Evolutionary conservation across 768 basidiomycete species (phyloP).

Genomic region (Auricularia heimuer): DNA sequence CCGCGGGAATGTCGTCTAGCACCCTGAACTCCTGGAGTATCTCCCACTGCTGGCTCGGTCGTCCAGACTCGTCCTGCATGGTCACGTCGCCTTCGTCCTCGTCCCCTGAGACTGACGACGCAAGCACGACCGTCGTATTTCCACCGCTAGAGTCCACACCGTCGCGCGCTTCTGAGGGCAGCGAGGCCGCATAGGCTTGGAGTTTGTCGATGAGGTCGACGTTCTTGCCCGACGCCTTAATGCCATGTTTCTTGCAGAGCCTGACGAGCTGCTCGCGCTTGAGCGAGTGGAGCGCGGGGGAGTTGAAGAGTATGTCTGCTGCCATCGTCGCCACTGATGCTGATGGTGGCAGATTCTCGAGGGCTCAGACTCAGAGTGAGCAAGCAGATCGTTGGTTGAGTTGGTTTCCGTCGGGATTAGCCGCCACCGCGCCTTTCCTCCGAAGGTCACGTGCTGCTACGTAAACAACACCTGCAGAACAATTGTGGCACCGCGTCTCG

Average conservation of each 20-base stretch:
- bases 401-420: not conserved
- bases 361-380: not conserved
- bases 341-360: not conserved
- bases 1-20: constrained; percentile 8
- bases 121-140: no score
- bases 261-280: constrained; percentile 79
- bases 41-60: constrained; percentile 67
- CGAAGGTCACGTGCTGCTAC: not conserved
- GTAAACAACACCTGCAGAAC: not conserved
- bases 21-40: constrained; percentile 72
- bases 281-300: constrained; percentile 71
- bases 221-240: constrained; percentile 78
- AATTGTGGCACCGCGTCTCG: not conserved
- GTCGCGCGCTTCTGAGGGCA: constrained; percentile 47
- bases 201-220: constrained; percentile 60
- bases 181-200: constrained; percentile 53
- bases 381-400: not conserved
- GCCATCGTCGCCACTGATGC: not conserved
- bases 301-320: constrained; percentile 64
- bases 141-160: not conserved
- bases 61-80: constrained; percentile 12
- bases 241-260: constrained; percentile 71
- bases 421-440: no score
- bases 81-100: constrained; percentile 29
- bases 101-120: not conserved